These are phyloP conservation scores for Glycine tomentella DNA, from an alignment of 306 rosid species.

Conservation along the genomic window DNA sequence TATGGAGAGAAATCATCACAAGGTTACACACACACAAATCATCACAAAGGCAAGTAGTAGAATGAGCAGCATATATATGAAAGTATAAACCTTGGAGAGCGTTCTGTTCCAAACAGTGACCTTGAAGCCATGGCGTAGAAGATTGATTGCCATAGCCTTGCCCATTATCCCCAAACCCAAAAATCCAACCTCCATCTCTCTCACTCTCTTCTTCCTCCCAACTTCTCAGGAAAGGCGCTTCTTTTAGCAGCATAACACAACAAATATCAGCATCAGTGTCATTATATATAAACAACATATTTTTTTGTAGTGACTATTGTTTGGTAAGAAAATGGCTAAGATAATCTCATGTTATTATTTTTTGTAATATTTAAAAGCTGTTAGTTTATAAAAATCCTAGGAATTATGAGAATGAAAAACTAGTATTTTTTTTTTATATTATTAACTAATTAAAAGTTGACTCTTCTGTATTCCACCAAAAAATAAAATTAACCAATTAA, in stretches of 20 bases:
- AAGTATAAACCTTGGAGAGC: slow-evolving; percentile 65
- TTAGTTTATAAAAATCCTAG: too few relatives aligned
- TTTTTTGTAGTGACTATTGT: not conserved
- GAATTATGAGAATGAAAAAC: not conserved
- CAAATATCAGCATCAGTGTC: not conserved
- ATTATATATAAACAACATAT: not conserved
- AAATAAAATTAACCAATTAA: too few relatives aligned
- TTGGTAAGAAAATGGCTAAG: slow-evolving; percentile 4
- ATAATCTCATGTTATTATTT: not conserved
- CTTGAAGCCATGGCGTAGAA: slow-evolving; percentile 72
- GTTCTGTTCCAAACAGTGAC: slow-evolving; percentile 92
- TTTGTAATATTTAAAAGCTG: not conserved
- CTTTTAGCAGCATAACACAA: not conserved
- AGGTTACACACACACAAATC: not conserved
- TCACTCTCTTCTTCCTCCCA: not conserved
- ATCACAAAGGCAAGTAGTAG: too few relatives aligned
- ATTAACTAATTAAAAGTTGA: not conserved
- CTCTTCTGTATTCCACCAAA: too few relatives aligned
- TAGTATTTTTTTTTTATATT: not conserved
- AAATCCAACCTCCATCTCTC: slow-evolving; percentile 79
- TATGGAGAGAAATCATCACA: slow-evolving; percentile 18
- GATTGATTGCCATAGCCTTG: slow-evolving; percentile 76
- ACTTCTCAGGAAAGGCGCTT: not conserved
- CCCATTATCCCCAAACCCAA: slow-evolving; percentile 95
- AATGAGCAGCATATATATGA: not conserved